Evolutionary conservation across 2,329 filamentous ascomycete genomes (phyloP), one percentile per base, ranked within the genome.

Genomic region (Aspergillus costaricaensis): DNA sequence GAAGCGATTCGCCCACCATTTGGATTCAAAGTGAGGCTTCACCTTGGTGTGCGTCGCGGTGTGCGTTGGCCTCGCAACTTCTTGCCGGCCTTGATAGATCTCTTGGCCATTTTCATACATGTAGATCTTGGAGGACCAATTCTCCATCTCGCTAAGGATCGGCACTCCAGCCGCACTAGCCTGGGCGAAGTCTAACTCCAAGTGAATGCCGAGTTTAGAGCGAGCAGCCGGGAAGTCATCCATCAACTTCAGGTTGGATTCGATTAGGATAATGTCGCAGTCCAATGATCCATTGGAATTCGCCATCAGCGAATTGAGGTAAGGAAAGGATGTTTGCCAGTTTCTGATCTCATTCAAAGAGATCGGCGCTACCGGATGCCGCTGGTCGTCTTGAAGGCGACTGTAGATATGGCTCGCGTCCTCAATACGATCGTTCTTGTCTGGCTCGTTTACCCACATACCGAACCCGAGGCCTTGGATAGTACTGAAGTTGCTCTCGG

Each of bases 1-100:
- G 68, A 82, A 80, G 21, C 73, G 62, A 30, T 70, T 70, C 14
- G 74, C 79, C 80, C 80, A 82, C 77, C 79, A 81, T 12, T 68
- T 70, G 14, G 78, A 79, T 61, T 79, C 77, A 44, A 81, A 79
- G 2, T 75, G 71, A 19, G 78, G 77, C 60, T 74, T 75, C 55
- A 81, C 69, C 60, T 75, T 76, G n/a, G 77, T 75, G 4, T 74
- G 72, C 23, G 70, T 65, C 19, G 75, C 76, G 15, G 77, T 75
- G 4, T 74, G 72, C 25, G 70, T 65, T n/a, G 75, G 68, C 56
- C 70, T 72, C 17, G 64, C 63, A n/a, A 77, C 68, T 27, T 74
- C 70, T 27, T 77, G 72, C 30, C 74, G 68, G 7, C 65, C 70
- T 50, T 74, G 70, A 56, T 67, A 59, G 25, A 76, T 59, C 21